Base-by-base conservation (phyloP, 2,329 filamentous ascomycete species). In the Calonectria pteridis region DNA sequence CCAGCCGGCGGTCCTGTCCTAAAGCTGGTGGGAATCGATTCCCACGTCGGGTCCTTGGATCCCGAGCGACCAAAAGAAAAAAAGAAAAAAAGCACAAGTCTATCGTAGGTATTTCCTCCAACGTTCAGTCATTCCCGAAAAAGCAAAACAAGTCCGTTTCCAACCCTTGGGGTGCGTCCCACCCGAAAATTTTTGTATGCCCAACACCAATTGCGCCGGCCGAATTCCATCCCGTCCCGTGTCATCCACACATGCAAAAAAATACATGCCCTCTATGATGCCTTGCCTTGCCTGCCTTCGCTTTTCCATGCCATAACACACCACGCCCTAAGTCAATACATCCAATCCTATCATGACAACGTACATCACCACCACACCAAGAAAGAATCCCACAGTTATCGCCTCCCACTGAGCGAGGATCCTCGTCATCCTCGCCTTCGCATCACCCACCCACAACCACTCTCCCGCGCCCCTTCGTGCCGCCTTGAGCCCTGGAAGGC, bases 401-500 rank as follows among this genome's bases (percentile, higher is more conserved):
- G 83, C 82, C 59, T 82, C 81, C 66, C 77, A 78, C 72, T 86
- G 84, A 3, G 78, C 77, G 18, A 77, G 71, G 51, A 83, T 68
- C 65, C 80, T 81, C 55, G 28, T 76, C 49, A 73, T 50, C 71
- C 80, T 77, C 14, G 82, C 80, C 50, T 77, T 80, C 40, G 77
- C 75, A 64, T 90, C 86, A 23, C 85, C 85, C 20, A 88, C 33
- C 79, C 85, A 86, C 50, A 91, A 71, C 73, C 81, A 83, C 82
- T 91, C 85, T 3, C 89, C 89, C 3, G 82, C 82, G 33, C 86
- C 86, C 55, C 86, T 84, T 74, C 91, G 85, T 28, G 91, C 91
- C 6, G 85, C 84, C 70, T 84, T 86, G 77, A 93, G 80, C 0
- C 91, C 91, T 0, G 91, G 89, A 26, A 93, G 83, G 1, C 90